phyloP scores from a whole-genome alignment of 306 rosid species.

The Sicyos baderoa region DNA sequence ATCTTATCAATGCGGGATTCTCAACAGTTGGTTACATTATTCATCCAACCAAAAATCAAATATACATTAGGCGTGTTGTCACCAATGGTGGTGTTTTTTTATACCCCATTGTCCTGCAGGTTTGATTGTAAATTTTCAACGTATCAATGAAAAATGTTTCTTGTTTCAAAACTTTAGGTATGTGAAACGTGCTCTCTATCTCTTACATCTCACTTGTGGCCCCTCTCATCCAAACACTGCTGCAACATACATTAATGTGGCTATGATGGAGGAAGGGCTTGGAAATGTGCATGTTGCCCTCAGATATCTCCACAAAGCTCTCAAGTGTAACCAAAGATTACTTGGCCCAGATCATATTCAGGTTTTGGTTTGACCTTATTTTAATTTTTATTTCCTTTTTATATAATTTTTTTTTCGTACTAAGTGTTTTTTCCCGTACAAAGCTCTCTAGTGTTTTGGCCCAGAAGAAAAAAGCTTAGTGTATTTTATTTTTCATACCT shows the following conservation, averaged over 20 bases:
- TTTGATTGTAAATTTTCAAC: not conserved
- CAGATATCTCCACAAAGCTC: constrained; percentile 96
- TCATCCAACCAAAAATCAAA: constrained; percentile 6
- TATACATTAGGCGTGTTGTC: constrained; percentile 39
- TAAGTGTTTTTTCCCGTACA: no score
- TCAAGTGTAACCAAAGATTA: constrained; percentile 86
- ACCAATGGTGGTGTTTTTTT: not conserved
- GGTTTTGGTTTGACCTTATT: constrained; percentile 41
- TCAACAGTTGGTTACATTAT: no score
- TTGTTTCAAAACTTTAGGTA: constrained; percentile 44
- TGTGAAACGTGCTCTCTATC: constrained; percentile 94
- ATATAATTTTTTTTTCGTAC: no score
- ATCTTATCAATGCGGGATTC: no score
- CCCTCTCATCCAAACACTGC: constrained; percentile 99
- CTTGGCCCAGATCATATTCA: constrained; percentile 97
- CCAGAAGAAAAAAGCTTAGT: not conserved
- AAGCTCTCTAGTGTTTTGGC: no score
- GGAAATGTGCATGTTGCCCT: constrained; percentile 97
- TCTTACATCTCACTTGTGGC: constrained; percentile 93
- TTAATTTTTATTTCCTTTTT: not conserved
- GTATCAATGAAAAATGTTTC: not conserved
- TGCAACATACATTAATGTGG: constrained; percentile 96
- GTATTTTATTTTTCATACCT: not conserved
- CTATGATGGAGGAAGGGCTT: constrained; percentile 99
- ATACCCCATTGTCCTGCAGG: not conserved